Conservation (phyloP, 208 protist genomes). For the Trypanosoma platydactyli region DNA sequence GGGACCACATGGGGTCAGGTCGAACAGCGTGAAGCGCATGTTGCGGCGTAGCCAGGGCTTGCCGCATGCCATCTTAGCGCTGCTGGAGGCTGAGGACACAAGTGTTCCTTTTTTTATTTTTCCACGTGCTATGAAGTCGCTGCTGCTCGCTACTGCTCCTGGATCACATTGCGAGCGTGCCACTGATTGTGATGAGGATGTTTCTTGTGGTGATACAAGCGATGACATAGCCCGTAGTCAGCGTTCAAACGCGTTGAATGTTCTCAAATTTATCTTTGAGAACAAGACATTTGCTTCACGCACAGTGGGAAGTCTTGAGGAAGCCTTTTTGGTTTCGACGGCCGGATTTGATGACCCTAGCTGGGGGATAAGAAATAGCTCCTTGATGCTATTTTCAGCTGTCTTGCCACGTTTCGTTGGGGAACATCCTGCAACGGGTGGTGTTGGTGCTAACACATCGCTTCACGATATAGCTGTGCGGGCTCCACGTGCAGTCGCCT, state of each 20-base stretch:
- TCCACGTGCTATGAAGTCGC: slow-evolving; percentile 54
- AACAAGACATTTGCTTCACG: slow-evolving; percentile 76
- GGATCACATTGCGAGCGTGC: background rate
- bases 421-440: slow-evolving; percentile 79
- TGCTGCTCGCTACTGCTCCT: slow-evolving; percentile 44
- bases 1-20: slow-evolving; percentile 76
- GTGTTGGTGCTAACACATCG: slow-evolving; percentile 80
- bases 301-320: slow-evolving; percentile 62
- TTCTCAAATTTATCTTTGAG: slow-evolving; percentile 93
- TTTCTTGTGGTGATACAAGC: background rate
- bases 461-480: slow-evolving; percentile 73
- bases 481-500: slow-evolving; percentile 59
- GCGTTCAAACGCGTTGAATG: slow-evolving; percentile 90
- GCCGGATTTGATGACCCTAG: slow-evolving; percentile 74
- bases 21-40: slow-evolving; percentile 68
- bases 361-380: slow-evolving; percentile 92
- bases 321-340: slow-evolving; percentile 79
- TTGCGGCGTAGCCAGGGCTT: slow-evolving; percentile 90
- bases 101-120: slow-evolving; percentile 70
- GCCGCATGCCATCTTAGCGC: slow-evolving; percentile 74
- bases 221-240: slow-evolving; percentile 52
- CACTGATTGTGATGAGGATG: background rate
- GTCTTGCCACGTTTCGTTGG: slow-evolving; percentile 90
- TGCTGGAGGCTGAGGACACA: slow-evolving; percentile 84
- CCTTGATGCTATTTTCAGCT: slow-evolving; percentile 88